Percentiles rank a stretch among this genome's conserved stretches.
These are phyloP conservation scores for Linum lewisii DNA, from an alignment of 345 rosid genomes.

Conservation along the genomic window DNA sequence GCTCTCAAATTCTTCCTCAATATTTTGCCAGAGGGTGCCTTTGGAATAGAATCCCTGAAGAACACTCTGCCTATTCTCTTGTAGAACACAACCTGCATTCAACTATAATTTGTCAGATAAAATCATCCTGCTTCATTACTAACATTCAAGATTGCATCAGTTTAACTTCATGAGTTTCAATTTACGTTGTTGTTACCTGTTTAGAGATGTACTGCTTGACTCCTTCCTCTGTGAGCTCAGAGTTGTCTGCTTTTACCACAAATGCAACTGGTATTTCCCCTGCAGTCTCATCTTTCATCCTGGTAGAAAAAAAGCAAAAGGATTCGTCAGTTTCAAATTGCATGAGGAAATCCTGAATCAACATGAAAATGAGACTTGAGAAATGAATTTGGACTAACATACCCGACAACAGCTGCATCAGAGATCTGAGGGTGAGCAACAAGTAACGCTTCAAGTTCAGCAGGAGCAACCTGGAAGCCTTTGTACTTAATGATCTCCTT, in stretches of 20 bases:
- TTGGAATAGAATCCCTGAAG: slow-evolving; percentile 21
- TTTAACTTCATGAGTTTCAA: not conserved
- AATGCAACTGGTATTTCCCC: slow-evolving; percentile 27
- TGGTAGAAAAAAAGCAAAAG: not conserved
- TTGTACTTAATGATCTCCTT: slow-evolving; percentile 91
- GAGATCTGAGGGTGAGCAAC: slow-evolving; percentile 16
- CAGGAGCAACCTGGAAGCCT: slow-evolving; percentile 96
- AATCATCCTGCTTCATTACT: not conserved
- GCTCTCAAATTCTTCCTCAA: slow-evolving; percentile 17
- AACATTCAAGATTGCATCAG: not conserved
- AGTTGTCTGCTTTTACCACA: slow-evolving; percentile 14
- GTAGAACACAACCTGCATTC: slow-evolving; percentile 23
- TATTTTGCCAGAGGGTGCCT: slow-evolving; percentile 29
- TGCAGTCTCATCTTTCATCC: slow-evolving; percentile 20
- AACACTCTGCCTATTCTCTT: slow-evolving; percentile 17
- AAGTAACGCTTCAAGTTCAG: slow-evolving; percentile 64
- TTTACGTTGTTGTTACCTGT: slow-evolving; percentile 14
- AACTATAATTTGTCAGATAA: not conserved
- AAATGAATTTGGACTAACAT: too few relatives aligned
- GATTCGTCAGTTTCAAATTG: not conserved
- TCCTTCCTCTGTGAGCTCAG: slow-evolving; percentile 11
- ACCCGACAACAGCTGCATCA: slow-evolving; percentile 28
- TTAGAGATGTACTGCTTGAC: slow-evolving; percentile 18
- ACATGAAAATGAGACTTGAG: too few relatives aligned
- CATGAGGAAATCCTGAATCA: too few relatives aligned